phyloP scores from a whole-genome alignment of 306 rosid species.

The Potentilla sterilis region DNA sequence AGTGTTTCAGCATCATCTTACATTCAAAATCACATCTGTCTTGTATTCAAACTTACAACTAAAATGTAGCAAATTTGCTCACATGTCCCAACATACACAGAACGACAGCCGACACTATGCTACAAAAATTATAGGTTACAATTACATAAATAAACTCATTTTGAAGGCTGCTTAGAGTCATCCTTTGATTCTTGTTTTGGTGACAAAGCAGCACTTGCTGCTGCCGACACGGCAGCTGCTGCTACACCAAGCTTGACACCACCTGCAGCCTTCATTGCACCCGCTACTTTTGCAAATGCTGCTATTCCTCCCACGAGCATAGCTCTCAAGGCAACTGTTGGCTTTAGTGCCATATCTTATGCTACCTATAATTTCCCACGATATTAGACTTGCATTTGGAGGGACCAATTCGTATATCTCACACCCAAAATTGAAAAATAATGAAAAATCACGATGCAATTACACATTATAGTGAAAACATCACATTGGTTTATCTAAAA shows the following conservation, averaged over 20 bases:
- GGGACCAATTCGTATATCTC: not conserved
- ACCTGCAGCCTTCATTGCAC: conserved; percentile 83
- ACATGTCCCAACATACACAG: not conserved
- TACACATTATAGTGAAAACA: not conserved
- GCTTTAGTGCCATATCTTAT: conserved; percentile 58
- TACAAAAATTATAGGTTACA: conserved; percentile 17
- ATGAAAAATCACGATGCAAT: not conserved
- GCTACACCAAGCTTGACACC: conserved; percentile 77
- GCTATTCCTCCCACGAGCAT: conserved; percentile 83
- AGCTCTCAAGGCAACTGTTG: conserved; percentile 85
- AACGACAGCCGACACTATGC: conserved; percentile 13
- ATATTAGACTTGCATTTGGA: not conserved
- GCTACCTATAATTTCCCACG: conserved; percentile 28
- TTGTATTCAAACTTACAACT: conserved; percentile 18
- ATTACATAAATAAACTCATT: conserved; percentile 12
- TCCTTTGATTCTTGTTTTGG: conserved; percentile 61
- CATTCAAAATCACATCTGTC: conserved; percentile 1
- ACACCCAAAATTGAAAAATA: not conserved
- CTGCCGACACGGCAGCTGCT: conserved; percentile 80
- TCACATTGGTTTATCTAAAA: not conserved
- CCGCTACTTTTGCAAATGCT: conserved; percentile 75
- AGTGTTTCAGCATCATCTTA: not conserved
- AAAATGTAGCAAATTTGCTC: conserved; percentile 7
- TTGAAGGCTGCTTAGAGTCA: conserved; percentile 40
- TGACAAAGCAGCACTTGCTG: conserved; percentile 72